Evolutionary conservation across 1,284 basidiomycete species (phyloP).

Genomic region (Ceratobasidium sp.): DNA sequence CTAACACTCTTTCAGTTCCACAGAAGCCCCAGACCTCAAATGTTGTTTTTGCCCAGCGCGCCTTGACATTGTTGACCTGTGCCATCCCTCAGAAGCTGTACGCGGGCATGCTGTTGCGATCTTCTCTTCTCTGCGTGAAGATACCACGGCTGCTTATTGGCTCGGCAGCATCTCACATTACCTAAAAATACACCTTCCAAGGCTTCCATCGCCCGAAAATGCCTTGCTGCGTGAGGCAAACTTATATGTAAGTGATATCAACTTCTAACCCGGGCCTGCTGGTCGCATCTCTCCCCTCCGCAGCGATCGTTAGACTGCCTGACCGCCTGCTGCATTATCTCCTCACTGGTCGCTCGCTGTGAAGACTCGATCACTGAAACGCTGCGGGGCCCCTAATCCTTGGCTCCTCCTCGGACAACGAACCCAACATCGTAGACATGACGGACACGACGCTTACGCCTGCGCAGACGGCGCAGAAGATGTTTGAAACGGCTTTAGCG

Average conservation of each 20-base stretch:
- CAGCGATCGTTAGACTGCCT: background rate
- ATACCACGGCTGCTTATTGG: conserved; percentile 13
- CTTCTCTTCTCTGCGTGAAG: conserved; percentile 34
- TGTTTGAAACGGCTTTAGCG: conserved; percentile 66
- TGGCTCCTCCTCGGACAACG: background rate
- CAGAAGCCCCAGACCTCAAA: background rate
- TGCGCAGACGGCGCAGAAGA: conserved; percentile 65
- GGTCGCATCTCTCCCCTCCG: conserved; percentile 43
- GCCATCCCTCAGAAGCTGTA: conserved; percentile 3
- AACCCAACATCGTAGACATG: conserved; percentile 6
- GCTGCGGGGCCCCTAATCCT: conserved; percentile 28
- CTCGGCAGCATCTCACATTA: conserved; percentile 22
- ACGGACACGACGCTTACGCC: conserved; percentile 64
- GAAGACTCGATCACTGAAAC: conserved; percentile 27
- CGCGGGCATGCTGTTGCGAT: conserved; percentile 13
- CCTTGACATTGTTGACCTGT: background rate
- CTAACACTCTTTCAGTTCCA: background rate
- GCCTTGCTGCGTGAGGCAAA: background rate
- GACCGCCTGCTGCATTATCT: background rate
- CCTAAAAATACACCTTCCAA: conserved; percentile 30
- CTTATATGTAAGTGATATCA: conserved; percentile 26
- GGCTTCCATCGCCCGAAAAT: conserved; percentile 10
- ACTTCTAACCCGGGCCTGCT: background rate
- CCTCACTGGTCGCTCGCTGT: background rate
- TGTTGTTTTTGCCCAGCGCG: background rate